phyloP scores from a whole-genome alignment of 2,329 filamentous ascomycete genomes.

The Fusarium chlamydosporum region DNA sequence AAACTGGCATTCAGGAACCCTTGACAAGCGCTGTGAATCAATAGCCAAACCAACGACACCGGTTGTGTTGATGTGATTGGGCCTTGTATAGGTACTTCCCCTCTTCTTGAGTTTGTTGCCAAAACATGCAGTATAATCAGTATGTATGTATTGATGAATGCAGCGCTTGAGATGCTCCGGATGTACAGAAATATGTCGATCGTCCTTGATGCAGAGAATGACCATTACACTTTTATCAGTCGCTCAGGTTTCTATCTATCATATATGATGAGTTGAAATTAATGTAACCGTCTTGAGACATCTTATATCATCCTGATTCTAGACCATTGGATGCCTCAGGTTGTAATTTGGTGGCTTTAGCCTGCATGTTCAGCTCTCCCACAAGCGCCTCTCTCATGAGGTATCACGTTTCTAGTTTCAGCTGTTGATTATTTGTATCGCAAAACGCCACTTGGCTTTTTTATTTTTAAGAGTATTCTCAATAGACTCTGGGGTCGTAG shows the following conservation, averaged over 20 bases:
- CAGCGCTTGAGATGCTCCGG: background rate
- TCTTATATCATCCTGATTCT: background rate
- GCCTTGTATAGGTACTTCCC: background rate
- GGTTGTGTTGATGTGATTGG: background rate
- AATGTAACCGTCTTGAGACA: background rate
- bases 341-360: background rate
- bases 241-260: too few species aligned
- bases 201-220: background rate
- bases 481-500: background rate
- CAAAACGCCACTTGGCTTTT: background rate
- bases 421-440: background rate
- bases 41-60: background rate
- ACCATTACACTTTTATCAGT: too few species aligned
- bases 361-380: conserved; percentile 5
- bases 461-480: background rate
- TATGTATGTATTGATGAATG: background rate
- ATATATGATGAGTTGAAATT: background rate
- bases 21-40: background rate
- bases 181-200: background rate
- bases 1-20: background rate
- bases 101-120: background rate
- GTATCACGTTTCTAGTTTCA: background rate
- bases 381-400: background rate
- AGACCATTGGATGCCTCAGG: background rate
- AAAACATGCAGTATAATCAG: background rate